phyloP scores from a whole-genome alignment of 148 eudicot genomes.

The Rhododendron williamsianum region DNA sequence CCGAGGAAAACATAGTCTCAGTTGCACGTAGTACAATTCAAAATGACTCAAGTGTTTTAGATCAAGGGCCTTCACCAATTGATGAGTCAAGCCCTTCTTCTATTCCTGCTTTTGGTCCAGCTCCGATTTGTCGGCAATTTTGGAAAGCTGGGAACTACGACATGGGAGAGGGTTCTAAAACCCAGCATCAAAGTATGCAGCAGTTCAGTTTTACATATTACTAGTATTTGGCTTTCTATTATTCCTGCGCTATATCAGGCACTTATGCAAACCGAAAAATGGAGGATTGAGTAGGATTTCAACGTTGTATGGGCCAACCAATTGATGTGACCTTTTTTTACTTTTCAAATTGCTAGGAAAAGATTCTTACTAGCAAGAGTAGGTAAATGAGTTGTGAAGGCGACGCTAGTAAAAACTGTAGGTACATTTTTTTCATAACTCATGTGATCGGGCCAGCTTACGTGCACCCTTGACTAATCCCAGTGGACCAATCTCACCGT shows the following conservation, averaged over 20 bases:
- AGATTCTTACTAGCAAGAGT: not conserved
- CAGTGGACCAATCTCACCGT: too few relatives aligned
- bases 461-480: too few relatives aligned
- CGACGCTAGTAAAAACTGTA: not conserved
- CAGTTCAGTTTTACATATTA: not conserved
- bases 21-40: slow-evolving; percentile 19
- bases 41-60: slow-evolving; percentile 20
- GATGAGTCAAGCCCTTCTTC: slow-evolving; percentile 41
- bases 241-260: not conserved
- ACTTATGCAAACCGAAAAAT: not conserved
- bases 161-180: slow-evolving; percentile 24
- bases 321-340: not conserved
- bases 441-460: too few relatives aligned
- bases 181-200: slow-evolving; percentile 39
- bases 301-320: not conserved
- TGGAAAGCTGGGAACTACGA: slow-evolving; percentile 73
- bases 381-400: not conserved
- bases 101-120: slow-evolving; percentile 33
- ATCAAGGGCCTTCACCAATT: slow-evolving; percentile 22
- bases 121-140: slow-evolving; percentile 68
- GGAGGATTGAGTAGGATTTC: not conserved
- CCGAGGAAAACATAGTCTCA: slow-evolving; percentile 3
- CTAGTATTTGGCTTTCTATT: not conserved
- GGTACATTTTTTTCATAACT: too few relatives aligned
- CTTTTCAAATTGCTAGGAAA: not conserved